Evolutionary conservation across 805 yeast species (phyloP), one percentile per base, ranked within the genome.

Genomic region (Candida chauliodis): DNA sequence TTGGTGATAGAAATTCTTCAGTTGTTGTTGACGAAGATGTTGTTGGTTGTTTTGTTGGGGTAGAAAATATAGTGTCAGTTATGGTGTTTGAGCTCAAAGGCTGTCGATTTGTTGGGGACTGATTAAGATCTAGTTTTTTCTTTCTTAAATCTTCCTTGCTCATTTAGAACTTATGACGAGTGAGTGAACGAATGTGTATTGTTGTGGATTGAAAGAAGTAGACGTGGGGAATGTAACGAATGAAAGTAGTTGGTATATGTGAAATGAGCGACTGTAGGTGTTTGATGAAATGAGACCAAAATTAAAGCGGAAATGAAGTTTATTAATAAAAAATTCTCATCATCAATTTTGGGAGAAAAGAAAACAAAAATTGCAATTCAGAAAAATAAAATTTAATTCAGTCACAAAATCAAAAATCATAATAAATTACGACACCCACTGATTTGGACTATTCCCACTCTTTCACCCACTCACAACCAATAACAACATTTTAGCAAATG

Each of bases 1-100:
- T 43, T 4, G 64, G 63, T 11, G 61, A 54, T 9, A 55, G 40
- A 30, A 50, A 43, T 16, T 49, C 56, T 4, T 32, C 23, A 4
- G 33, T 18, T 15, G 14, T 27, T 22, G 41, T 34, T 20, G 33
- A 24, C 3, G 28, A 14, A 3, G 28, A 26, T 10, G 30, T 10
- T 18, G 37, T 25, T 4, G 27, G 27, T 26, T 17, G 37, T 23
- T 26, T 34, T 13, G 37, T 26, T 26, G 37, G 37, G 7, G 37
- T 33, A 10, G 36, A 8, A 3, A 33, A 16, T 14, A 27, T 14
- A 7, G 36, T 13, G 8, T 33, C 36, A 21, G 11, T 33, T 11
- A 33, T 23, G 17, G 36, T 33, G 6, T 10, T 33, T 5, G 19
- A 9, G 15, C 36, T 33, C 14, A 33, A 23, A 5, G 36, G 36